Evolutionary conservation across 352 stramenopile genomes (phyloP).

Genomic region (Phytophthora constricta): DNA sequence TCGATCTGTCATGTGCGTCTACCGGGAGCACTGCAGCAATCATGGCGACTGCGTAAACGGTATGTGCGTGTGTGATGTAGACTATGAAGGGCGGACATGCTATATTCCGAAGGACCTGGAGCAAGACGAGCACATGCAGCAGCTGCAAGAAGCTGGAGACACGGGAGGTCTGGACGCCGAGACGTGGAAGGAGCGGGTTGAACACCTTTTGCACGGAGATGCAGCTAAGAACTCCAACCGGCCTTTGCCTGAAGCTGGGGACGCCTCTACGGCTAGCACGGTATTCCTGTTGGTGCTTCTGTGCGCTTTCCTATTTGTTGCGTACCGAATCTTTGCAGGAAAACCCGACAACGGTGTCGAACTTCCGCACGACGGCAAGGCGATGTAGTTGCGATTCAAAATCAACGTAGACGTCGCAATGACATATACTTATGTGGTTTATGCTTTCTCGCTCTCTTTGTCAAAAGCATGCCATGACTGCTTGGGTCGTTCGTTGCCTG

Average conservation of each 20-base stretch:
- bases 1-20: constrained; percentile 62
- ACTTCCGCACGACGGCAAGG: constrained; percentile 39
- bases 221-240: constrained; percentile 31
- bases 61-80: constrained; percentile 70
- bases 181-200: constrained; percentile 71
- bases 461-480: too few relatives aligned
- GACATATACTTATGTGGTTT: background rate
- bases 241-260: constrained; percentile 25
- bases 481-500: too few relatives aligned
- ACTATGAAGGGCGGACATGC: constrained; percentile 82
- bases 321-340: constrained; percentile 47
- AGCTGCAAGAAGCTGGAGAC: constrained; percentile 33
- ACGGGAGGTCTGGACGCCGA: constrained; percentile 40
- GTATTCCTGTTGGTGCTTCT: constrained; percentile 54
- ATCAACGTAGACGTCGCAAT: background rate
- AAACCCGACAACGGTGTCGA: constrained; percentile 10
- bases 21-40: constrained; percentile 83
- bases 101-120: constrained; percentile 78
- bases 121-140: constrained; percentile 35
- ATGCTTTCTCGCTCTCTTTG: too few relatives aligned
- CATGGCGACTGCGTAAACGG: constrained; percentile 87
- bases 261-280: constrained; percentile 45
- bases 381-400: constrained; percentile 28
- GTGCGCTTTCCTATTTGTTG: constrained; percentile 45
- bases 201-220: constrained; percentile 55